These are phyloP conservation scores for Betula pendula DNA, from an alignment of 306 rosid species.

Conservation along the genomic window DNA sequence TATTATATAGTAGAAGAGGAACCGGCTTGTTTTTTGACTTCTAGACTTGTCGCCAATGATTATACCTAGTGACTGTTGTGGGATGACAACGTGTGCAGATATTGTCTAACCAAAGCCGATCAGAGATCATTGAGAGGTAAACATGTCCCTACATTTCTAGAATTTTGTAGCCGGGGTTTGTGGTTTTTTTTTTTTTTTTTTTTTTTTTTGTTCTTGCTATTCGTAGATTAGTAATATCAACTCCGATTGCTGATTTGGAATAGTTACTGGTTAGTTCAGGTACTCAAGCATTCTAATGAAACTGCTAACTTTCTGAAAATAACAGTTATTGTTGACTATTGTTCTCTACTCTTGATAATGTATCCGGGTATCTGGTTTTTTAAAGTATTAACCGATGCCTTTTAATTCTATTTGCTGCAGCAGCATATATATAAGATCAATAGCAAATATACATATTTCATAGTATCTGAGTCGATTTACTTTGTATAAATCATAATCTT, in stretches of 20 bases:
- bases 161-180: slow-evolving; percentile 5
- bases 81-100: slow-evolving; percentile 47
- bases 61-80: background rate
- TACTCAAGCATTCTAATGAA: background rate
- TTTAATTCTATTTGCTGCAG: background rate
- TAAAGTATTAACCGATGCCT: background rate
- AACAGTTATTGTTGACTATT: background rate
- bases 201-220: background rate
- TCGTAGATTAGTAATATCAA: background rate
- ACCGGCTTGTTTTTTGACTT: background rate
- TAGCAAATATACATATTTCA: background rate
- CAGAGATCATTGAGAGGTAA: slow-evolving; percentile 72
- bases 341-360: background rate
- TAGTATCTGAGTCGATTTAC: background rate
- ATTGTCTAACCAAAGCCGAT: slow-evolving; percentile 64
- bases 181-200: background rate
- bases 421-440: background rate
- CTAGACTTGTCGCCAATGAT: background rate
- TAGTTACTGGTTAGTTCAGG: background rate
- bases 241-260: background rate
- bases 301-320: background rate
- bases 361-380: background rate
- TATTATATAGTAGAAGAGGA: background rate
- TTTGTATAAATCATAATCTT: background rate
- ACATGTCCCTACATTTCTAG: background rate